phyloP scores from a whole-genome alignment of 2,329 filamentous ascomycete species.

The Diaporthe sp. region DNA sequence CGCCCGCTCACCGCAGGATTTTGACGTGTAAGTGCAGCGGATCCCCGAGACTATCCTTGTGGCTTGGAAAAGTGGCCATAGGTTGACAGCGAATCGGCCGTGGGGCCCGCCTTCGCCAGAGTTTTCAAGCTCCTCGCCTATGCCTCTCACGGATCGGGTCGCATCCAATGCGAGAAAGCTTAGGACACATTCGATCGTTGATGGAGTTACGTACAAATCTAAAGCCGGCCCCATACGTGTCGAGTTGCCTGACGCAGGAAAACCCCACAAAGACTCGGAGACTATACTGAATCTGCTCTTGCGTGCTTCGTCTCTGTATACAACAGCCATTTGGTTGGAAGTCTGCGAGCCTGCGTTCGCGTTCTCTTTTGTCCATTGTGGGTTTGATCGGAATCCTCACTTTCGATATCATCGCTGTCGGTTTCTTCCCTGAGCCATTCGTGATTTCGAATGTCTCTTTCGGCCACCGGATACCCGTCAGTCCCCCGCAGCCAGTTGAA shows the following conservation, averaged over 20 bases:
- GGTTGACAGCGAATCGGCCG: conserved; percentile 25
- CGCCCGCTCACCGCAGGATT: conserved; percentile 20
- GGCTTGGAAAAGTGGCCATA: conserved; percentile 17
- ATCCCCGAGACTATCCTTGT: conserved; percentile 24
- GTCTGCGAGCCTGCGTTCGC: not conserved
- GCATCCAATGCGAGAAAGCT: not conserved
- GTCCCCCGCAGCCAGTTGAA: not conserved
- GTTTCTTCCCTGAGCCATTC: not conserved
- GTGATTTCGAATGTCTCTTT: not conserved
- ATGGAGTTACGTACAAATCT: not conserved
- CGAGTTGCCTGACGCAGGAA: not conserved
- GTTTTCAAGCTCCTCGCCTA: conserved; percentile 11
- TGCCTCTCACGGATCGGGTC: not conserved
- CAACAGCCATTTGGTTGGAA: conserved; percentile 3
- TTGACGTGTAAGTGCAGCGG: conserved; percentile 30
- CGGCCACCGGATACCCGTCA: not conserved
- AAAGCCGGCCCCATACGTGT: not conserved
- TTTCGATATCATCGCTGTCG: not conserved
- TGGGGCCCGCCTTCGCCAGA: conserved; percentile 22
- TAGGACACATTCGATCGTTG: not conserved
- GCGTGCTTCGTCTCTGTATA: not conserved
- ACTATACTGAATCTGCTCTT: conserved; percentile 2
- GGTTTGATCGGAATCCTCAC: conserved; percentile 7
- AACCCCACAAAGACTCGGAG: not conserved
- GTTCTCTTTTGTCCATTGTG: conserved; percentile 14